Evolutionary conservation across 306 rosid species (phyloP).

Genomic region (Macrotyloma uniflorum): DNA sequence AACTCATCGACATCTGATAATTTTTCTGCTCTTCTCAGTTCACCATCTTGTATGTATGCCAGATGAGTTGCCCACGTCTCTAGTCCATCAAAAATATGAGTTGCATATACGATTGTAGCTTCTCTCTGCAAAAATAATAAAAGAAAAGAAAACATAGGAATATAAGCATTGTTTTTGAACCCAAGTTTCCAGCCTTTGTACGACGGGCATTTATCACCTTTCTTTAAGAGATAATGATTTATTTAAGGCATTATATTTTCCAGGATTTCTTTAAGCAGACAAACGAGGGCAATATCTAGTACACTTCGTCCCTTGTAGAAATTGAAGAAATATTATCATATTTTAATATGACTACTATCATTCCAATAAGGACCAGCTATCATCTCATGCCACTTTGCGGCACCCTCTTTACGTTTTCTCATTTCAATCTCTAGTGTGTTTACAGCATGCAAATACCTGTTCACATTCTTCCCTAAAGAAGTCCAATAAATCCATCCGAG

Average conservation of each 20-base stretch:
- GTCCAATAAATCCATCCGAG: conserved; percentile 86
- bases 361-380: conserved; percentile 26
- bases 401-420: conserved; percentile 2
- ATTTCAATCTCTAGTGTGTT: conserved; percentile 5
- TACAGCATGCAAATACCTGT: conserved; percentile 64
- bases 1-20: conserved; percentile 72
- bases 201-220: conserved; percentile 29
- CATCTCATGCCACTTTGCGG: conserved; percentile 22
- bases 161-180: conserved; percentile 15
- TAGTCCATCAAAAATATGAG: conserved; percentile 96
- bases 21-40: conserved; percentile 74
- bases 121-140: conserved; percentile 56
- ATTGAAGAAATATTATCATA: conserved; percentile 6
- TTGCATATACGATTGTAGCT: conserved; percentile 91
- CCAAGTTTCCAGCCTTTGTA: conserved; percentile 28
- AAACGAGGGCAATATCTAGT: not conserved
- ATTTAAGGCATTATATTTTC: not conserved
- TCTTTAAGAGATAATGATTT: conserved; percentile 7
- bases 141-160: conserved; percentile 29
- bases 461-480: conserved; percentile 94
- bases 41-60: conserved; percentile 94
- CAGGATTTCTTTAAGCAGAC: not conserved
- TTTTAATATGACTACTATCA: not conserved
- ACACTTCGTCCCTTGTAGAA: conserved; percentile 11
- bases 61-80: conserved; percentile 97